Percentiles rank a stretch among this genome's conserved stretches.
Conservation (phyloP, 2,329 filamentous ascomycete species). For the Paracorniculantispora psalliotae region DNA sequence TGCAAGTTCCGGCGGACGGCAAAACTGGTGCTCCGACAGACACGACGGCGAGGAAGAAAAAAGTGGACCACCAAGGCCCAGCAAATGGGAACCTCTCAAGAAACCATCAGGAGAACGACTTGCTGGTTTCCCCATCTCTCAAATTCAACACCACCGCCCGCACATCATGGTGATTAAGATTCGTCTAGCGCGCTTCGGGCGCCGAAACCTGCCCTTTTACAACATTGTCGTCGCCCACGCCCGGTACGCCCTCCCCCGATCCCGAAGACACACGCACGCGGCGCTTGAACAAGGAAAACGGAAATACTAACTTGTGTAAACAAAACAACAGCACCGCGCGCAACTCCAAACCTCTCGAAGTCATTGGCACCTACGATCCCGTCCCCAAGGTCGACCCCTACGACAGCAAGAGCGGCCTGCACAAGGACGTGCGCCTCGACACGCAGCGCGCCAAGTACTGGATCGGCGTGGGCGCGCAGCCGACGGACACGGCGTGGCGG, state of each 20-base stretch:
- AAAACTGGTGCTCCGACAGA: conserved; percentile 29
- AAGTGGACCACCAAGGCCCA: not conserved
- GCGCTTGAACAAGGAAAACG: not conserved
- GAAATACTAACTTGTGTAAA: not conserved
- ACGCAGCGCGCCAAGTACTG: conserved; percentile 80
- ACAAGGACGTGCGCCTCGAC: conserved; percentile 92
- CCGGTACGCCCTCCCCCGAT: conserved; percentile 52
- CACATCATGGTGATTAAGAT: conserved; percentile 84
- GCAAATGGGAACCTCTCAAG: not conserved
- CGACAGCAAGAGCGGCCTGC: conserved; percentile 60
- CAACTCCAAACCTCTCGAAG: conserved; percentile 85
- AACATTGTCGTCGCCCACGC: conserved; percentile 96
- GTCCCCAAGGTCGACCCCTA: conserved; percentile 58
- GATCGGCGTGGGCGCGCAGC: conserved; percentile 94
- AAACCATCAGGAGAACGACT: not conserved
- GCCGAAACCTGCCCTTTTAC: conserved; percentile 84
- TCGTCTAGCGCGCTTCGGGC: conserved; percentile 88
- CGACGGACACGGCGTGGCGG: conserved; percentile 83
- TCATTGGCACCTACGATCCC: conserved; percentile 75
- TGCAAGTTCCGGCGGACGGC: conserved; percentile 29
- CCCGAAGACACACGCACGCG: no score
- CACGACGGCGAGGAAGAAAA: not conserved
- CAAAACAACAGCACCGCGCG: conserved; percentile 63
- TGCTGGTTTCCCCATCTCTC: not conserved
- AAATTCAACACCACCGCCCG: not conserved